A percentile compares a stretch with the other conserved stretches of the same genome.
phyloP scores from a whole-genome alignment of 2,329 filamentous ascomycete species.

The Nemania serpens region DNA sequence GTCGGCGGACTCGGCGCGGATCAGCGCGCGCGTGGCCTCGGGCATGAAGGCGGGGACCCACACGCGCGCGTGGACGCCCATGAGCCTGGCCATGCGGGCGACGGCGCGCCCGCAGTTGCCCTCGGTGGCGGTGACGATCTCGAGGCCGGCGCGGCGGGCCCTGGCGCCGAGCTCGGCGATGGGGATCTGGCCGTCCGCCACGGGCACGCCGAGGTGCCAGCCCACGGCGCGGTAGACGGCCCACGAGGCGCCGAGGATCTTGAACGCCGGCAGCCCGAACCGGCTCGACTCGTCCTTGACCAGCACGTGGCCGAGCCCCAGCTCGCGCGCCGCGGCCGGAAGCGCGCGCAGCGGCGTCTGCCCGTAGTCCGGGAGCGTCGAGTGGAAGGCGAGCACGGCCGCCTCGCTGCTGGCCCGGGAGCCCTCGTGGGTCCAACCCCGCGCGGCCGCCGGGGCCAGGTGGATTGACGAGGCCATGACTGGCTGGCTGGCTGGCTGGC shows the following conservation, averaged over 20 bases:
- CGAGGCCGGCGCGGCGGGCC: conserved; percentile 39
- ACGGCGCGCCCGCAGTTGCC: conserved; percentile 79
- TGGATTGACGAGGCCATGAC: conserved; percentile 33
- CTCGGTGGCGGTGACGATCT: conserved; percentile 65
- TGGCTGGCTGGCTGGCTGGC: too few relatives aligned
- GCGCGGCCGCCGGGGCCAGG: conserved; percentile 30
- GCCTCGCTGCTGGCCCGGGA: conserved; percentile 23
- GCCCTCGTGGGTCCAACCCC: conserved; percentile 28
- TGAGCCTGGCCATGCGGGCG: conserved; percentile 64
- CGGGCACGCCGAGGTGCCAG: conserved; percentile 47
- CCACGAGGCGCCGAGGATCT: conserved; percentile 81
- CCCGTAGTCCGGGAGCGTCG: conserved; percentile 36
- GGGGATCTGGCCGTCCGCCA: conserved; percentile 42
- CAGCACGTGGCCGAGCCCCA: conserved; percentile 62
- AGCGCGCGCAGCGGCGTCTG: conserved; percentile 33
- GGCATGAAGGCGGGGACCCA: conserved; percentile 67
- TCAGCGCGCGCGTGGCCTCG: conserved; percentile 55
- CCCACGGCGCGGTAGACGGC: conserved; percentile 63
- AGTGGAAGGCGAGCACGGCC: conserved; percentile 34
- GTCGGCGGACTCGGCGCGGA: conserved; percentile 65
- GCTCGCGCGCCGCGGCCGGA: conserved; percentile 50
- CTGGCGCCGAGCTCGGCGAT: conserved; percentile 33
- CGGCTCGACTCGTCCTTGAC: conserved; percentile 74
- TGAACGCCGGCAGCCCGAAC: conserved; percentile 75
- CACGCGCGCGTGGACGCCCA: conserved; percentile 61